A percentile compares a stretch with the other conserved stretches of the same genome.
phyloP scores from a whole-genome alignment of 805 yeast genomes.

The Lachancea fermentati region DNA sequence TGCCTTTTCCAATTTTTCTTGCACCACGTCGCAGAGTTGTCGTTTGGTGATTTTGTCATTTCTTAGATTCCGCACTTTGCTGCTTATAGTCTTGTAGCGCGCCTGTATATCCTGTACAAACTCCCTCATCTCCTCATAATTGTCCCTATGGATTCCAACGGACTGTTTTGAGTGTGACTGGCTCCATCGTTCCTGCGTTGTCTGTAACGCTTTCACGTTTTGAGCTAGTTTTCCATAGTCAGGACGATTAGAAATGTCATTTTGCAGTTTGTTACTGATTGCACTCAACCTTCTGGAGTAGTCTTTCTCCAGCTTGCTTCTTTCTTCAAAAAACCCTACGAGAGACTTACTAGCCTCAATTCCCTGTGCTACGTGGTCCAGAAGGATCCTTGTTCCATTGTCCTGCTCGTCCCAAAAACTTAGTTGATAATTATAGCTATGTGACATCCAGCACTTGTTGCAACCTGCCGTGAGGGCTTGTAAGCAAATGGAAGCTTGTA shows the following conservation, averaged over 20 bases:
- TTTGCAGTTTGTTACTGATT: slow-evolving; percentile 22
- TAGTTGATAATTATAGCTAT: slow-evolving; percentile 24
- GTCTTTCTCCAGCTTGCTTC: slow-evolving; percentile 30
- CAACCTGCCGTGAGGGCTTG: background rate
- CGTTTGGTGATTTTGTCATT: slow-evolving; percentile 25
- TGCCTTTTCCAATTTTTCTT: slow-evolving; percentile 24
- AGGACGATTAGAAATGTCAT: slow-evolving; percentile 18
- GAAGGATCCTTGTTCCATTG: slow-evolving; percentile 26
- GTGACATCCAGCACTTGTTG: slow-evolving; percentile 6
- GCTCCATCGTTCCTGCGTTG: slow-evolving; percentile 23
- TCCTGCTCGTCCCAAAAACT: slow-evolving; percentile 35
- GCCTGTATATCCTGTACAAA: slow-evolving; percentile 24
- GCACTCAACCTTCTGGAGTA: slow-evolving; percentile 32
- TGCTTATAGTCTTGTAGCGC: slow-evolving; percentile 24
- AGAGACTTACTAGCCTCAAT: slow-evolving; percentile 23
- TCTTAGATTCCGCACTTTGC: slow-evolving; percentile 28
- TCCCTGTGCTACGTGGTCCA: slow-evolving; percentile 27
- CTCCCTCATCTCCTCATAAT: slow-evolving; percentile 23
- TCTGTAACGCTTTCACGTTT: slow-evolving; percentile 14
- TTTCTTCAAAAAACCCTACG: slow-evolving; percentile 26
- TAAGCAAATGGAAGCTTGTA: background rate
- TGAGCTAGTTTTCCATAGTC: slow-evolving; percentile 28
- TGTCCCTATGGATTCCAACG: slow-evolving; percentile 23
- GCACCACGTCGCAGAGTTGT: slow-evolving; percentile 26
- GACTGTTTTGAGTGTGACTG: slow-evolving; percentile 30